A percentile compares a stretch with the other conserved stretches of the same genome.
Evolutionary conservation across 2,329 filamentous ascomycete genomes (phyloP).

Genomic region (Incumbomyces lentus): DNA sequence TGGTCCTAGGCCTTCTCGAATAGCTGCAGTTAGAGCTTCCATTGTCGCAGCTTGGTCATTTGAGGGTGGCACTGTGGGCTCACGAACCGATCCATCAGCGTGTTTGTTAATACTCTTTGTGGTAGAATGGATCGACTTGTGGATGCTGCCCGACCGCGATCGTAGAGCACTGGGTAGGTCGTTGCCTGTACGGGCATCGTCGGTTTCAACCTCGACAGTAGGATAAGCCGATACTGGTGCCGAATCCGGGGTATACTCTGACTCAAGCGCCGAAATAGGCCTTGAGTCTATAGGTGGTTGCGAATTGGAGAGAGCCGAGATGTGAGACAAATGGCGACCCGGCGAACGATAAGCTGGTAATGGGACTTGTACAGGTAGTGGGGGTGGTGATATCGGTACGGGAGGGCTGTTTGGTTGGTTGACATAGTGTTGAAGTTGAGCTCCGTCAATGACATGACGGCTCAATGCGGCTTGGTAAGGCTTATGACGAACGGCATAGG

Average conservation of each 20-base stretch:
- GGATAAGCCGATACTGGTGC: not conserved
- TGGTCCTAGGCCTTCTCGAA: slow-evolving; percentile 10
- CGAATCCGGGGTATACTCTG: not conserved
- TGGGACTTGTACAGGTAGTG: not conserved
- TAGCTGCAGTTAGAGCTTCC: slow-evolving; percentile 1
- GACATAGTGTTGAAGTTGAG: not conserved
- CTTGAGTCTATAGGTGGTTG: not conserved
- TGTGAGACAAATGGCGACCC: slow-evolving; percentile 1
- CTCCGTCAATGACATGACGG: too few relatives aligned
- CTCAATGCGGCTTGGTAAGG: not conserved
- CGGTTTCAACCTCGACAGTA: not conserved
- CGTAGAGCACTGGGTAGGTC: too few relatives aligned
- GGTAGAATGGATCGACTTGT: too few relatives aligned
- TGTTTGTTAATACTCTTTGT: too few relatives aligned
- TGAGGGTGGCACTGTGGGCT: not conserved
- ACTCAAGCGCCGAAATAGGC: not conserved
- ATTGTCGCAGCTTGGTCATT: not conserved
- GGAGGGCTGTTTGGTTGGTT: not conserved
- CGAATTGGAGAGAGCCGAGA: slow-evolving; percentile 1
- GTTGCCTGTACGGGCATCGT: not conserved
- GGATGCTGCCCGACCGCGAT: too few relatives aligned
- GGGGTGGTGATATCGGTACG: too few relatives aligned
- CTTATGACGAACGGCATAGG: not conserved
- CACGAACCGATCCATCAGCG: not conserved
- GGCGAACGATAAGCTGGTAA: not conserved